Base-by-base conservation (phyloP, 495 filamentous ascomycete genomes). In the Penicillium maclennaniae region DNA sequence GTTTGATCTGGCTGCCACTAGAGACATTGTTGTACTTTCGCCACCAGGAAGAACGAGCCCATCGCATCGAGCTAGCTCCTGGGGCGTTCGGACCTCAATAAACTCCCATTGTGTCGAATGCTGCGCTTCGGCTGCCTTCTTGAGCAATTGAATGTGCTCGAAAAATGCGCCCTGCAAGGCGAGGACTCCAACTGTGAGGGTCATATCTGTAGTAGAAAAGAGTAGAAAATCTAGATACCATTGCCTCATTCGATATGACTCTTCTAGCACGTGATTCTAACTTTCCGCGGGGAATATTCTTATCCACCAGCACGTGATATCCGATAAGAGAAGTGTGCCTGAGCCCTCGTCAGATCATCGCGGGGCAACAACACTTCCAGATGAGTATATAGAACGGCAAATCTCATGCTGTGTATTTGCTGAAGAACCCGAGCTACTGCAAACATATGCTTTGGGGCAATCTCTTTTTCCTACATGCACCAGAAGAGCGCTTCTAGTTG, bases 161-260 rank as follows among this genome's bases (percentile, higher is more conserved):
- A 80, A 75, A 63, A 97, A 97, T 39, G 93, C 92, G 58, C 93
- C 93, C 70, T 98, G 93, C 14, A 98, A 80, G 52, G 93, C 93
- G 48, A 96, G 83, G 21, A 95, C 89, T 52, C 91, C 91, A 36
- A 95, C 80, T 7, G 87, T 89, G 58, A 86, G 54, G 66, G 58
- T 53, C 70, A 75, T 75, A 55, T 55, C 43, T 40, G 51, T 53
- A 58, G 52, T 53, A 48, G 42, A 20, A 49, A 49, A 26, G 28
- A 31, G 45, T 50, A 49, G 27, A 36, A 42, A 37, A 44, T 4
- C 10, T 12, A 44, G 20, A 15, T 44, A n/a, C 21, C 43, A 47
- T 26, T 28, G 14, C 26, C 31, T 28, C 40, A 21, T 51, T 49
- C 23, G 43, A 36, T 56, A 55, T 67, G 63, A 67, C 63, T 67